Evolutionary conservation across 2,329 filamentous ascomycete species (phyloP).

Genomic region (Daldinia sp.): DNA sequence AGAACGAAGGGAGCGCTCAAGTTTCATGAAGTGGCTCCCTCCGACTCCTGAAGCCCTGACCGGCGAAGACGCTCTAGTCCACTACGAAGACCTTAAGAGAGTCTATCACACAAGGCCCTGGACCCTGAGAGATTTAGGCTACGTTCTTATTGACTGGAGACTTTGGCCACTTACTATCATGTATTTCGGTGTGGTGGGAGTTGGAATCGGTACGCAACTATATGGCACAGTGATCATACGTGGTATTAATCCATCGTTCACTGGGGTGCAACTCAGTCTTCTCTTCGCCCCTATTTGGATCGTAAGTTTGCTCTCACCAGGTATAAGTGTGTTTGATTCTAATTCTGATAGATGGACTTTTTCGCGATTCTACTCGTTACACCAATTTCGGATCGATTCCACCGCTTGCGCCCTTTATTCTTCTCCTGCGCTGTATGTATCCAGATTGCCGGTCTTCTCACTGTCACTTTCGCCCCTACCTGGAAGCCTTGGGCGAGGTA

Average conservation of each 20-base stretch:
- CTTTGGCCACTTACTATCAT: constrained; percentile 88
- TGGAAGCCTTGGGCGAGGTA: constrained; percentile 84
- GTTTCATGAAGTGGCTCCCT: constrained; percentile 75
- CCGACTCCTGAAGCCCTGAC: constrained; percentile 75
- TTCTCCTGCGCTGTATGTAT: constrained; percentile 81
- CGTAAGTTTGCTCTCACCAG: constrained; percentile 61
- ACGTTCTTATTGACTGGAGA: constrained; percentile 85
- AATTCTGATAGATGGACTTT: constrained; percentile 76
- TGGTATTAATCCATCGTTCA: constrained; percentile 79
- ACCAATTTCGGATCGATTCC: constrained; percentile 88
- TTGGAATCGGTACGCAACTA: constrained; percentile 89
- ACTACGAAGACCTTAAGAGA: constrained; percentile 84
- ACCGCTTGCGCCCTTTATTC: constrained; percentile 81
- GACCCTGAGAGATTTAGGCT: constrained; percentile 76
- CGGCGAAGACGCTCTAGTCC: constrained; percentile 81
- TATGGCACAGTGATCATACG: constrained; percentile 90
- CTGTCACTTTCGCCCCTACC: constrained; percentile 78
- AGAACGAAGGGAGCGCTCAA: constrained; percentile 63
- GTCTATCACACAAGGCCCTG: constrained; percentile 83
- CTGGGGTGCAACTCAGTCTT: constrained; percentile 80
- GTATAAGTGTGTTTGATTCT: constrained; percentile 15
- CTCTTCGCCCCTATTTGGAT: constrained; percentile 95
- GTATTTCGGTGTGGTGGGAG: constrained; percentile 95
- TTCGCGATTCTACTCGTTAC: constrained; percentile 88
- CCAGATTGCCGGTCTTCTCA: constrained; percentile 84